Evolutionary conservation across 306 rosid species (phyloP), one percentile per base, ranked within the genome.

Genomic region (Cicer chorassanicum): DNA sequence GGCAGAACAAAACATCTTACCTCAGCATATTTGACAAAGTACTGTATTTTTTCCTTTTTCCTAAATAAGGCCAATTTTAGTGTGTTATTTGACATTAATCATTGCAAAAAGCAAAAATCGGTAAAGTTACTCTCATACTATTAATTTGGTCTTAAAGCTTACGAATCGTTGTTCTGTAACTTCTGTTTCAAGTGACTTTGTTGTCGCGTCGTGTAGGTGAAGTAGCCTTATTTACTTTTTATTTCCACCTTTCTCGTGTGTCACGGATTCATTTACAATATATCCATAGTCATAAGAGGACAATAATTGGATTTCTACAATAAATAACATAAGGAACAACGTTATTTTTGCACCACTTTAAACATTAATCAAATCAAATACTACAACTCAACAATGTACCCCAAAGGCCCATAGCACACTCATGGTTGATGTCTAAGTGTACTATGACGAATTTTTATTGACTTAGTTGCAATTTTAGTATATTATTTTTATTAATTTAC

Each of bases 201-300:
- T 49, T 46, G 11, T 44, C 42, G 73, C 62, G 81, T 62, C 77
- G 73, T 75, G 68, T 69, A 16, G 73, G 64, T 19, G 53, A 81
- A 75, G 77, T 49, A 69, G 10, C 15, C 29, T 70, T 74, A 45
- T 40, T 63, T 63, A 19, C 78, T 74, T 63, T 81, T 69, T 64
- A 53, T 53, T 62, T 44, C 69, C 6, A 54, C 54, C 63, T 70
- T 81, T 81, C 64, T 44, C 65, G 74, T 81, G 84, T 64, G 42
- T 81, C 74, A 75, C 75, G 74, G 84, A 76, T 64, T 81, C 76
- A 29, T 39, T 18, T 68, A 29, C 16, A 49, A 59, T 74, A 49
- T 18, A 80, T 74, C 66, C 14, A 10, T 49, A 11, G 6, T 60
- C 72, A 74, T 16, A 42, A 16, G n/a, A 64, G 53, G 59, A 73